Percentiles rank a stretch among this genome's conserved stretches.
Conservation (phyloP, 2,329 filamentous ascomycete genomes). For the Botryotinia globosa region DNA sequence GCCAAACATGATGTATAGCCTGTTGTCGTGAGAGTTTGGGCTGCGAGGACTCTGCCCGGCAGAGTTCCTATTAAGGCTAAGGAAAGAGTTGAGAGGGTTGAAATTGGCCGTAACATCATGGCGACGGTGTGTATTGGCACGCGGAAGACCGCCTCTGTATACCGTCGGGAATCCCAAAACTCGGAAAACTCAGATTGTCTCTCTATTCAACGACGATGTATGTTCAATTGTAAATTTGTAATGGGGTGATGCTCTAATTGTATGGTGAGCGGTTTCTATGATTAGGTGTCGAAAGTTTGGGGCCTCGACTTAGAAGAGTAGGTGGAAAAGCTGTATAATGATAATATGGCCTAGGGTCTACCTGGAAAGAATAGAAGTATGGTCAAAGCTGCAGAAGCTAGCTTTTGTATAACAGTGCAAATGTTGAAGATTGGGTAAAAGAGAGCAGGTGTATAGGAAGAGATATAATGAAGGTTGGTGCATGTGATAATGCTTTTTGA, state of each 20-base stretch:
- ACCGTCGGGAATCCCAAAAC: constrained; percentile 7
- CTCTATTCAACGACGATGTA: constrained; percentile 1
- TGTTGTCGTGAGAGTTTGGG: constrained; percentile 72
- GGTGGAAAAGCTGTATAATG: constrained; percentile 19
- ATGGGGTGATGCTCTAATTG: not conserved
- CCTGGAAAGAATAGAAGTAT: constrained; percentile 48
- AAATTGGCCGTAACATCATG: constrained; percentile 36
- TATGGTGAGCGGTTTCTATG: constrained; percentile 12
- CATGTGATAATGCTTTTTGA: not conserved
- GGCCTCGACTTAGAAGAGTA: constrained; percentile 9
- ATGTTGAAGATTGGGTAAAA: not conserved
- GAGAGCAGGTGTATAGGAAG: not conserved
- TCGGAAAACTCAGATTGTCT: not conserved
- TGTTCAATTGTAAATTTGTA: constrained; percentile 8
- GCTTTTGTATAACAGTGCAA: not conserved
- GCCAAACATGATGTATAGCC: constrained; percentile 73
- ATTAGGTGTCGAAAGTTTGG: constrained; percentile 18
- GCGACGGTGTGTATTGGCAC: constrained; percentile 23
- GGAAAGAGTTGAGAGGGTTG: constrained; percentile 32
- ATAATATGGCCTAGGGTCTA: constrained; percentile 55
- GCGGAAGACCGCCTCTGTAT: constrained; percentile 16
- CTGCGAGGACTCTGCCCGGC: constrained; percentile 52
- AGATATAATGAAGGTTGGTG: constrained; percentile 12
- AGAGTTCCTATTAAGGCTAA: constrained; percentile 35
- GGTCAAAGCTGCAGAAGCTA: constrained; percentile 18